Evolutionary conservation across 139 green algal genomes (phyloP).

Genomic region (Spirogloea muscicola): DNA sequence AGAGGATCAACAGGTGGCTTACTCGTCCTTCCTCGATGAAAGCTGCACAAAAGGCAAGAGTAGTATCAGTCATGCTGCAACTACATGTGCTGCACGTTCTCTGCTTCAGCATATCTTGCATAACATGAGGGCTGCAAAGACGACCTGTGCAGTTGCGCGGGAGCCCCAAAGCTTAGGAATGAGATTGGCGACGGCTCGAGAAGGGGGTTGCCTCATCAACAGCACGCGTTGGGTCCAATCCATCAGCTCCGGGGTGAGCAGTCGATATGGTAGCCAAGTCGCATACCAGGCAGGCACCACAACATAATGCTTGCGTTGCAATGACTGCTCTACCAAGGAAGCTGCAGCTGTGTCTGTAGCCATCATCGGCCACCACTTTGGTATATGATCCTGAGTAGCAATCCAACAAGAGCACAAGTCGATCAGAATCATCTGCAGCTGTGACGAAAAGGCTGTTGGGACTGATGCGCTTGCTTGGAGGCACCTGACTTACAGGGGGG

Average conservation of each 20-base stretch:
- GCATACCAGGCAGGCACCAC: conserved; percentile 9
- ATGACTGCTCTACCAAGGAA: conserved; percentile 2
- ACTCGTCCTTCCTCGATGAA: too few species aligned
- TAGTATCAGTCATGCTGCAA: too few species aligned
- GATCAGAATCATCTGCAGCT: conserved; percentile 12
- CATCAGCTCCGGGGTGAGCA: conserved; percentile 36
- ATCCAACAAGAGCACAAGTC: conserved; percentile 7
- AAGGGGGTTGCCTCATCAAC: conserved; percentile 17
- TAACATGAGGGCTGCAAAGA: too few species aligned
- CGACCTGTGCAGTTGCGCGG: too few species aligned
- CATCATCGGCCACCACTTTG: conserved; percentile 23
- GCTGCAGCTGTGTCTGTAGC: conserved; percentile 12
- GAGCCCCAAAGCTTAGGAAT: too few species aligned
- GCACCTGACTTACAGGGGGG: too few species aligned
- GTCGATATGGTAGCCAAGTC: conserved; percentile 2
- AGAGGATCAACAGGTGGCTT: too few species aligned
- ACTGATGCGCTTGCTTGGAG: too few species aligned
- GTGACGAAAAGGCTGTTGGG: too few species aligned
- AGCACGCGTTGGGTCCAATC: conserved; percentile 14
- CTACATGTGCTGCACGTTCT: too few species aligned
- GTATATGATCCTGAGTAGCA: conserved; percentile 26
- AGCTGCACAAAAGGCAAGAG: too few species aligned
- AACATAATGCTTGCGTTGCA: conserved; percentile 11
- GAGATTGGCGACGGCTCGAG: background rate
- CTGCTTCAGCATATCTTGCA: too few species aligned